Conservation (phyloP, 1,284 basidiomycete genomes). For the Tilletia indica region DNA sequence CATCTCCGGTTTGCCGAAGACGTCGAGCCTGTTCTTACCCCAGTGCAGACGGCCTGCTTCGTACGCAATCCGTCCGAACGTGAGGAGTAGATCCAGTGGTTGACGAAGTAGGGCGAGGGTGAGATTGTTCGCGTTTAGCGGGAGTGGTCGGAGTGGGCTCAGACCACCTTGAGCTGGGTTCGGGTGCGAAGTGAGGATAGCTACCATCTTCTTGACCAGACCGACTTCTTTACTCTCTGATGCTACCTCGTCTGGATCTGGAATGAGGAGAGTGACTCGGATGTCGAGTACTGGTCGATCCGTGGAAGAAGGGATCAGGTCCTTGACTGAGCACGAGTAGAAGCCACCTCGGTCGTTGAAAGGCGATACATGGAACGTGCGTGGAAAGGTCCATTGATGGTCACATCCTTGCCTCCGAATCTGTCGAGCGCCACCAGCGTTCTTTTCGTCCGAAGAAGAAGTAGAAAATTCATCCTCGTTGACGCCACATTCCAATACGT, state of each 20-base stretch:
- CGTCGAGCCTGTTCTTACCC: constrained; percentile 62
- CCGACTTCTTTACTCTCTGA: not conserved
- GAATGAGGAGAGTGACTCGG: constrained; percentile 38
- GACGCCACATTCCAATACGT: constrained; percentile 58
- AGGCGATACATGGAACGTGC: constrained; percentile 75
- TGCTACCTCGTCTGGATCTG: constrained; percentile 18
- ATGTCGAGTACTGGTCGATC: constrained; percentile 27
- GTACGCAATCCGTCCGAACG: constrained; percentile 67
- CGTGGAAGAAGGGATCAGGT: constrained; percentile 25
- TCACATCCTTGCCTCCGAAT: constrained; percentile 57
- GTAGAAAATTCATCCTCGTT: constrained; percentile 58
- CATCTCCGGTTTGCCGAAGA: constrained; percentile 67
- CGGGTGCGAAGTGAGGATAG: constrained; percentile 60
- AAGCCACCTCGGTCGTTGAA: constrained; percentile 74
- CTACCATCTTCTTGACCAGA: constrained; percentile 61
- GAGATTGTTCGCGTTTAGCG: constrained; percentile 60
- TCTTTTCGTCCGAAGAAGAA: constrained; percentile 7
- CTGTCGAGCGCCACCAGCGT: constrained; percentile 16
- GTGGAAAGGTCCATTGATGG: constrained; percentile 70
- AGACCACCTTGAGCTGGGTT: not conserved
- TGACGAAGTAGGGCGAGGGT: constrained; percentile 59
- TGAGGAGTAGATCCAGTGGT: constrained; percentile 66
- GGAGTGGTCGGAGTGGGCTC: constrained; percentile 41
- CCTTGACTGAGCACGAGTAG: constrained; percentile 60
- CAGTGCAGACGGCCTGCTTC: constrained; percentile 72